A percentile compares a stretch with the other conserved stretches of the same genome.
phyloP scores from a whole-genome alignment of 1,139 yeast species.

The Zygosaccharomyces pseudobailii region DNA sequence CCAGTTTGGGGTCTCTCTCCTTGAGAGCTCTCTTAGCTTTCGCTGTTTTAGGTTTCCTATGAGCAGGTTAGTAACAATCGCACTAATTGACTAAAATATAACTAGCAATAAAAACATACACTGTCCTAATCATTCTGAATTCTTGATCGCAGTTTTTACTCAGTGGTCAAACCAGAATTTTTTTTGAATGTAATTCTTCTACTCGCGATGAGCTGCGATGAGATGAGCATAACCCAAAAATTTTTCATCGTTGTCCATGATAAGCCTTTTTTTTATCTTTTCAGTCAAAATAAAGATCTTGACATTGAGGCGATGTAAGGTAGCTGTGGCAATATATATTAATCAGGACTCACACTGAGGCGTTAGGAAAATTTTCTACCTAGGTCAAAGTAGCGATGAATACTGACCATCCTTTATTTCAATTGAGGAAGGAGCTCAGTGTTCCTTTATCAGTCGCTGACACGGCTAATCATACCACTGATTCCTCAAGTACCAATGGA shows the following conservation, averaged over 20 bases:
- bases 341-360: background rate
- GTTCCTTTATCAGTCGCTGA: constrained; percentile 2
- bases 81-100: background rate
- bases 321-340: constrained; percentile 4
- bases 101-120: constrained; percentile 26
- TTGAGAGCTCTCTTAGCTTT: constrained; percentile 94
- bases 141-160: background rate
- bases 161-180: background rate
- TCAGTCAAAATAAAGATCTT: background rate
- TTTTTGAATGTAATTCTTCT: constrained; percentile 1
- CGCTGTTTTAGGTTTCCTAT: constrained; percentile 80
- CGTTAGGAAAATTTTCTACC: background rate
- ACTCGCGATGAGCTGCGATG: constrained; percentile 11
- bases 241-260: constrained; percentile 8
- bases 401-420: constrained; percentile 15
- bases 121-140: constrained; percentile 55
- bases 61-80: background rate
- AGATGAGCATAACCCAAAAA: constrained; percentile 4
- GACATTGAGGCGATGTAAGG: background rate
- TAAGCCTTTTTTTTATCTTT: background rate
- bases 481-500: constrained; percentile 5
- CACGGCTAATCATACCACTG: constrained; percentile 3
- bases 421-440: constrained; percentile 22
- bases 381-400: constrained; percentile 2
- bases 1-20: constrained; percentile 79